These are phyloP conservation scores for Botrytis squamosa DNA, from an alignment of 2,329 filamentous ascomycete species.

Conservation along the genomic window DNA sequence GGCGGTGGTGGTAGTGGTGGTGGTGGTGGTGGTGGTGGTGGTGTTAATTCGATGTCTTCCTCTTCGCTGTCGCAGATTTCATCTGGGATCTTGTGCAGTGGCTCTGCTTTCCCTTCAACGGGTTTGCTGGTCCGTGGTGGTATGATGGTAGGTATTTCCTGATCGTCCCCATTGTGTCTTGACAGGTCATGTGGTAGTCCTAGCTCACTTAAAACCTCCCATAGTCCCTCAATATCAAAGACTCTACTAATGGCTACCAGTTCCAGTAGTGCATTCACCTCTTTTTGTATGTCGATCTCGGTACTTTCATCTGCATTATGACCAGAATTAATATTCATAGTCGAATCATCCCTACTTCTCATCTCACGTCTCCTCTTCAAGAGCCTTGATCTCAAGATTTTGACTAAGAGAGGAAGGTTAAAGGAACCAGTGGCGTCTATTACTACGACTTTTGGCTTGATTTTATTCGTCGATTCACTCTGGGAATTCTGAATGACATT, in stretches of 20 bases:
- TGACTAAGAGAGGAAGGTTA: slow-evolving; percentile 32
- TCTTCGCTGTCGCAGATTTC: slow-evolving; percentile 38
- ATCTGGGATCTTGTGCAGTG: slow-evolving; percentile 28
- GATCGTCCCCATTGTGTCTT: neutral
- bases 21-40: neutral
- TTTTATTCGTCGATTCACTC: neutral
- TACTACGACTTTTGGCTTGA: slow-evolving; percentile 30
- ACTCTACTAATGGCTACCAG: slow-evolving; percentile 54
- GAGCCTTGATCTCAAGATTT: slow-evolving; percentile 31
- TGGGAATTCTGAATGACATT: neutral
- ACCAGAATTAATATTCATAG: neutral
- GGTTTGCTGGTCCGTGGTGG: neutral
- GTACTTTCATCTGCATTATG: neutral
- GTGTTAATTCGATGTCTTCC: neutral
- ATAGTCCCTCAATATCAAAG: slow-evolving; percentile 58
- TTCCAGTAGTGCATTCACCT: slow-evolving; percentile 43
- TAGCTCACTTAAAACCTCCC: slow-evolving; percentile 56
- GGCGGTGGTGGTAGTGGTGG: neutral
- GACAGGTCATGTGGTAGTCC: neutral
- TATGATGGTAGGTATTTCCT: neutral
- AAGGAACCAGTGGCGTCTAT: slow-evolving; percentile 39
- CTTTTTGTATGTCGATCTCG: slow-evolving; percentile 21
- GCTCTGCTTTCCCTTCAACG: neutral
- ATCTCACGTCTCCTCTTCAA: slow-evolving; percentile 7
- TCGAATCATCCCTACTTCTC: neutral